phyloP scores from a whole-genome alignment of 2,329 filamentous ascomycete species.

The Xylariaceae sp. region DNA sequence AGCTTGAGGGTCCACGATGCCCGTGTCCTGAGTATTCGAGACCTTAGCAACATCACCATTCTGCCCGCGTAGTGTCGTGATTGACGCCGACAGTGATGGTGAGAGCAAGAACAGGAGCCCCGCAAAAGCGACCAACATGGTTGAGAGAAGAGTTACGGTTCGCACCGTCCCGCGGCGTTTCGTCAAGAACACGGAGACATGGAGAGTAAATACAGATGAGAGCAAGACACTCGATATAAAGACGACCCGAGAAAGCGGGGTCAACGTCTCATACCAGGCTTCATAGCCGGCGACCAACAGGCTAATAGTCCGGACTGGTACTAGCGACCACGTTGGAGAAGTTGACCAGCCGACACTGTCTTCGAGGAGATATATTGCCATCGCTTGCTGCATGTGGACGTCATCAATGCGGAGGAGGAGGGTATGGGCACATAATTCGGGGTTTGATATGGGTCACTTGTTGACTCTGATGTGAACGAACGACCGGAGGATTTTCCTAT shows the following conservation, averaged over 20 bases:
- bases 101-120: constrained; percentile 5
- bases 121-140: constrained; percentile 10
- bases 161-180: constrained; percentile 6
- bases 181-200: constrained; percentile 11
- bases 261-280: constrained; percentile 20
- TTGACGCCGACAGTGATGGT: constrained; percentile 1
- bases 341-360: constrained; percentile 7
- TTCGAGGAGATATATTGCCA: neutral
- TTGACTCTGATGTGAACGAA: neutral
- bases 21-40: constrained; percentile 59
- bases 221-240: constrained; percentile 20
- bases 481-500: too few relatives aligned
- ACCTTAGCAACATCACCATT: constrained; percentile 45
- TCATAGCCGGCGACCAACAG: constrained; percentile 13
- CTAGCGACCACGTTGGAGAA: constrained; percentile 10
- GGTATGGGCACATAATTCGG: neutral
- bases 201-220: constrained; percentile 17
- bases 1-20: constrained; percentile 56
- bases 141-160: constrained; percentile 9
- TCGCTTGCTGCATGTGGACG: neutral
- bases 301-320: constrained; percentile 13
- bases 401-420: neutral
- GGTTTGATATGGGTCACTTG: neutral
- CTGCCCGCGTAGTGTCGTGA: constrained; percentile 31
- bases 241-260: constrained; percentile 19